A percentile compares a stretch with the other conserved stretches of the same genome.
Evolutionary conservation across 1,284 basidiomycete genomes (phyloP).

Genomic region (Puccinia coronata): DNA sequence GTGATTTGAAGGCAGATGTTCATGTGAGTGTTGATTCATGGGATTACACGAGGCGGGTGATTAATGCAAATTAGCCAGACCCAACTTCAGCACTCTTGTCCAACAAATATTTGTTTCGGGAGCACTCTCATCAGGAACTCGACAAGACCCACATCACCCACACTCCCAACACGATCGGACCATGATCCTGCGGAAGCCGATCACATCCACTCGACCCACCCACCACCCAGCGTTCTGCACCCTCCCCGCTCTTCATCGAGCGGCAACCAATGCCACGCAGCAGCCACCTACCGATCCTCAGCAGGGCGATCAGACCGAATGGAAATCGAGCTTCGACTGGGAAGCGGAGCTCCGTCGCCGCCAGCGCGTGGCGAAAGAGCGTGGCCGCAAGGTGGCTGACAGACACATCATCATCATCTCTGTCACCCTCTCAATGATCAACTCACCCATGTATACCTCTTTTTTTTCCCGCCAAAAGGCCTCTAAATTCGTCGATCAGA

Average conservation of each 20-base stretch:
- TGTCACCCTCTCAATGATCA: not conserved
- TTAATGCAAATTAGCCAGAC: too few species aligned
- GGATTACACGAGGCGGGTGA: too few species aligned
- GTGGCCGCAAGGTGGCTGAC: conserved; percentile 31
- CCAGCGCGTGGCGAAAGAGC: conserved; percentile 42
- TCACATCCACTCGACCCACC: not conserved
- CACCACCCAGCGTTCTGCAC: not conserved
- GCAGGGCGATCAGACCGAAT: conserved; percentile 6
- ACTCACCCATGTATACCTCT: not conserved
- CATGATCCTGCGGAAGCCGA: conserved; percentile 4
- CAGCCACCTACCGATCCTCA: conserved; percentile 4
- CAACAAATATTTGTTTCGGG: not conserved
- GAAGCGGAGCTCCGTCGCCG: conserved; percentile 44
- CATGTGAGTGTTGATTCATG: too few species aligned
- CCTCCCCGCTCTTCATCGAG: not conserved
- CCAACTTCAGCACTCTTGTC: too few species aligned
- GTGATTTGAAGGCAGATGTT: too few species aligned
- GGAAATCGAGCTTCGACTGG: conserved; percentile 46
- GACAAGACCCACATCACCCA: not conserved
- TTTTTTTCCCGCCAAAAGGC: conserved; percentile 63
- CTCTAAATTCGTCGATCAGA: conserved; percentile 76
- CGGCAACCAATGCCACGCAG: not conserved
- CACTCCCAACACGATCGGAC: not conserved
- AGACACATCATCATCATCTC: not conserved
- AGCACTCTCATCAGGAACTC: too few species aligned